Base-by-base conservation (phyloP, 225 moss, liverwort and hornwort genomes). In the Marchantia polymorpha region DNA sequence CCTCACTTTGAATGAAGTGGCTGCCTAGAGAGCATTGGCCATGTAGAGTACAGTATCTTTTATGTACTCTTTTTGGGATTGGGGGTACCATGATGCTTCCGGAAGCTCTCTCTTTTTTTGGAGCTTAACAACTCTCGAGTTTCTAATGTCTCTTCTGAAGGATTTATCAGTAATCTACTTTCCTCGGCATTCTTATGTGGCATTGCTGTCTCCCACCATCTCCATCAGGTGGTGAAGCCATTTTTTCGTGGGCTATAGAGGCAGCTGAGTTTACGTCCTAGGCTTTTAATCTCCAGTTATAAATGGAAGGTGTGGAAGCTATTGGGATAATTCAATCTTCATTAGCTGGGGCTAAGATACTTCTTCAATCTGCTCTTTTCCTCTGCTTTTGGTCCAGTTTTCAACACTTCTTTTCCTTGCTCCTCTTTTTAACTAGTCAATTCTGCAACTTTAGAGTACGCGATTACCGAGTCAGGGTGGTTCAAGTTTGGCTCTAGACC, bases 1-100 rank as follows among this genome's bases (percentile, higher is more conserved):
- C 67, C 92, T 96, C 4, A 86, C 83, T 52, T 84, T 94, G 68
- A 72, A 72, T 67, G 93, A 94, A 78, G 87, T 84, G 73, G 72
- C 84, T 3, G 82, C 84, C 6, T 86, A 63, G 79, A 39, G 22
- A 26, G 19, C 22, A 6, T 0, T 68, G 64, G 68, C 46, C 30
- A 8, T 46, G 30, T 52, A 10, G 4, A 68, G 52, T 52, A 63
- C 75, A 59, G 56, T 69, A 52, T 49, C 26, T 70, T 20, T 23
- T 84, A 5, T 58, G 0, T 29, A 31, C 2, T 51, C 12, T 66
- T 64, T 66, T 72, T 77, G 58, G 77, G 30, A 68, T 69, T 47
- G 54, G 58, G 0, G 53, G 53, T 27, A 15, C 29, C 54, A 26
- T 73, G 25, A 54, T 73, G 52, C 26, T 54, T 73, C 22, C 53